phyloP scores from a whole-genome alignment of 495 filamentous ascomycete genomes.

The Rostrohypoxylon terebratum region DNA sequence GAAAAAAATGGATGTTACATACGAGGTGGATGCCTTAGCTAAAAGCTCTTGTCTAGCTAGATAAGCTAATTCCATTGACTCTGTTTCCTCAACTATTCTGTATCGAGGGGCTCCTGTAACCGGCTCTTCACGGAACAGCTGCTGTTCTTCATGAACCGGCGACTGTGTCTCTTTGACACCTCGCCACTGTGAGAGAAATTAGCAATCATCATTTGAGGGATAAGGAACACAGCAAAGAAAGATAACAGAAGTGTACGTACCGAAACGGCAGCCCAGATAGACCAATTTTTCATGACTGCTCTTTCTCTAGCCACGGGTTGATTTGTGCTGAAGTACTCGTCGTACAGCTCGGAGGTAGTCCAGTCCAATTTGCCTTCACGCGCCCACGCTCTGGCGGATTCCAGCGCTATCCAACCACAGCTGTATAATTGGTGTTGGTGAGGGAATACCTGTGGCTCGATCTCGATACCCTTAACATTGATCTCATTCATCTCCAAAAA shows the following conservation, averaged over 20 bases:
- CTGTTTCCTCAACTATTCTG: too few relatives aligned
- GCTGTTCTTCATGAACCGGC: not conserved
- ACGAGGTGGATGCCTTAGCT: too few relatives aligned
- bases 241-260: not conserved
- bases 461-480: not conserved
- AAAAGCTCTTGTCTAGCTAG: too few relatives aligned
- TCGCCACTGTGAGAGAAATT: not conserved
- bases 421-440: not conserved
- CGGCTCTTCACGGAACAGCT: too few relatives aligned
- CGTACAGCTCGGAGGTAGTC: not conserved
- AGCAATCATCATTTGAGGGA: not conserved
- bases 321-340: not conserved
- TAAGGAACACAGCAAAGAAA: not conserved
- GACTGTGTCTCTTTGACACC: not conserved
- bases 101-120: too few relatives aligned
- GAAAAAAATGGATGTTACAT: too few relatives aligned
- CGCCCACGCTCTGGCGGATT: not conserved
- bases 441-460: not conserved
- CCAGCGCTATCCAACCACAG: not conserved
- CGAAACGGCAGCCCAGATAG: not conserved
- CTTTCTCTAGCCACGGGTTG: not conserved
- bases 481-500: not conserved
- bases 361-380: not conserved
- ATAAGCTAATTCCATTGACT: too few relatives aligned
- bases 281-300: not conserved